phyloP scores from a whole-genome alignment of 2,329 filamentous ascomycete species.

The Paecilomyces niveus region DNA sequence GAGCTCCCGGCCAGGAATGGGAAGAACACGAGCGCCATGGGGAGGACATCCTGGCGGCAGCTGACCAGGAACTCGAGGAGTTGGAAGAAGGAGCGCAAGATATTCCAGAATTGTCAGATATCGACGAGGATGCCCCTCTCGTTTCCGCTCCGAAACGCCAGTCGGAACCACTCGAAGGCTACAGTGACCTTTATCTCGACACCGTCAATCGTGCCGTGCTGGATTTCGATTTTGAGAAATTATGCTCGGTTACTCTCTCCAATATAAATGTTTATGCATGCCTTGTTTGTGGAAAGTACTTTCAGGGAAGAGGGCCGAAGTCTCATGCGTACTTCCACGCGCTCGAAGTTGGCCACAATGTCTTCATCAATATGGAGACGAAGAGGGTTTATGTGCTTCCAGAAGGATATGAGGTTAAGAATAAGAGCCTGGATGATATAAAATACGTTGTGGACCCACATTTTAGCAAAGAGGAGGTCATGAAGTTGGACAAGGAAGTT shows the following conservation, averaged over 20 bases:
- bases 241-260: conserved; percentile 89
- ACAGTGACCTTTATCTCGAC: conserved; percentile 94
- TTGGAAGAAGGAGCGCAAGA: conserved; percentile 26
- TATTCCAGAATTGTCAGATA: conserved; percentile 19
- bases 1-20: conserved; percentile 21
- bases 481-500: conserved; percentile 62
- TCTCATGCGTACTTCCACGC: conserved; percentile 98
- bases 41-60: conserved; percentile 47
- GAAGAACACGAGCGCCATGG: conserved; percentile 30
- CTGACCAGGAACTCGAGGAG: conserved; percentile 60
- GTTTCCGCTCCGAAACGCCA: conserved; percentile 52
- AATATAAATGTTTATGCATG: conserved; percentile 99
- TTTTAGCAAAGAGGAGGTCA: conserved; percentile 73
- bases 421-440: conserved; percentile 92
- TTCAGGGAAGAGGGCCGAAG: conserved; percentile 84
- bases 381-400: conserved; percentile 54
- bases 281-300: conserved; percentile 96
- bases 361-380: conserved; percentile 89
- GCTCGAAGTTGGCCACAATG: conserved; percentile 90
- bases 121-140: conserved; percentile 29
- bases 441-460: conserved; percentile 94
- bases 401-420: conserved; percentile 94
- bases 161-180: conserved; percentile 73
- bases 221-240: conserved; percentile 98
- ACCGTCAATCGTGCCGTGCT: conserved; percentile 89